Conservation (phyloP, 257 asterid genomes). For the Fraxinus pennsylvanica region DNA sequence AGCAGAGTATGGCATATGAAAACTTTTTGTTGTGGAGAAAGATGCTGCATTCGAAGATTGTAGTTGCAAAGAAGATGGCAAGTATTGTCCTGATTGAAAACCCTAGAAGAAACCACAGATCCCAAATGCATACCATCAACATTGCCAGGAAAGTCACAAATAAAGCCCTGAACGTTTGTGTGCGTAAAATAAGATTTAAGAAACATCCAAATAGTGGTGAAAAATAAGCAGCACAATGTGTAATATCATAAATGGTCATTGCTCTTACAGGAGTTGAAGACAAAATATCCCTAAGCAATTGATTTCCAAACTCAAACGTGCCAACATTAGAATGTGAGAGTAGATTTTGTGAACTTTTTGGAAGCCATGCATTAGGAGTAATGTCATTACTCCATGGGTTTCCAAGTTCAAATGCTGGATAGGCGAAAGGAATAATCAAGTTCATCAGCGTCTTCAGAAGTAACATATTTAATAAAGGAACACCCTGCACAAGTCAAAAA, state of each 20-base stretch:
- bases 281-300: conserved; percentile 49
- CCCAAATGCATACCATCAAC: conserved; percentile 43
- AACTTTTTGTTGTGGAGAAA: conserved; percentile 43
- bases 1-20: conserved; percentile 42
- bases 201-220: background rate
- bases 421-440: conserved; percentile 46
- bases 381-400: conserved; percentile 47
- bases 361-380: conserved; percentile 70
- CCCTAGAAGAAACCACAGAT: conserved; percentile 41
- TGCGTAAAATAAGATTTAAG: conserved; percentile 21
- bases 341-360: conserved; percentile 50
- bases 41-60: conserved; percentile 46
- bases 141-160: conserved; percentile 40
- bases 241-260: background rate
- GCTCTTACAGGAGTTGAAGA: conserved; percentile 19
- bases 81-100: conserved; percentile 47
- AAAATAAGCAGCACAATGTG: conserved; percentile 2
- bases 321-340: conserved; percentile 52
- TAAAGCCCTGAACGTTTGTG: conserved; percentile 39
- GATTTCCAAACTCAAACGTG: conserved; percentile 52
- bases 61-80: conserved; percentile 48
- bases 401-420: conserved; percentile 17
- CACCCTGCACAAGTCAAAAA: conserved; percentile 55
- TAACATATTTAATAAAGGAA: conserved; percentile 87
- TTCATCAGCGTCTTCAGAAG: conserved; percentile 84